Evolutionary conservation across 192 early-diverging fungal species (phyloP).

Genomic region (Funneliformis mosseae): DNA sequence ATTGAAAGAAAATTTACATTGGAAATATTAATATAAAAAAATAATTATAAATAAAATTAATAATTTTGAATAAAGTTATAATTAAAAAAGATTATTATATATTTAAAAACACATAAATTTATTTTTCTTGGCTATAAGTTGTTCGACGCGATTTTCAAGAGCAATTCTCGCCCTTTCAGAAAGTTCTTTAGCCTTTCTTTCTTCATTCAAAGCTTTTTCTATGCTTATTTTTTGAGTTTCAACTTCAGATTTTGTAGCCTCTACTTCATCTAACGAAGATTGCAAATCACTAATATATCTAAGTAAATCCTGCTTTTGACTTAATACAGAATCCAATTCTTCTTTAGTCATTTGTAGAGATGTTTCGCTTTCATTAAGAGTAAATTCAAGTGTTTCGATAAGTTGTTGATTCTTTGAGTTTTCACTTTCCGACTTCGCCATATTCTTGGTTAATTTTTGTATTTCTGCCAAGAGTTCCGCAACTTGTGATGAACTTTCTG

Average conservation of each 20-base stretch:
- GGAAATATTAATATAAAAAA: no score
- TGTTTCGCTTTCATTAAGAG: constrained; percentile 48
- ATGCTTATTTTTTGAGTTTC: constrained; percentile 43
- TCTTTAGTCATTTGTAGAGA: constrained; percentile 40
- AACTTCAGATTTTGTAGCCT: constrained; percentile 20
- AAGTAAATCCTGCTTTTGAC: constrained; percentile 40
- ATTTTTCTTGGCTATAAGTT: constrained; percentile 54
- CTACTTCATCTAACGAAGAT: constrained; percentile 40
- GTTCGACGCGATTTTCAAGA: constrained; percentile 56
- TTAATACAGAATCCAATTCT: constrained; percentile 39
- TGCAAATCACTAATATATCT: constrained; percentile 44
- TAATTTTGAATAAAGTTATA: no score
- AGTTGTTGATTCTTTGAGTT: constrained; percentile 39
- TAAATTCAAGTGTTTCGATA: constrained; percentile 43
- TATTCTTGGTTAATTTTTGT: constrained; percentile 38
- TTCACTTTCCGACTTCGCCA: constrained; percentile 39
- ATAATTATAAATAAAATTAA: no score
- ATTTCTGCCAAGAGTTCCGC: constrained; percentile 24
- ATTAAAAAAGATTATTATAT: background rate
- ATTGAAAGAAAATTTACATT: background rate
- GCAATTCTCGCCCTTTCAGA: constrained; percentile 51
- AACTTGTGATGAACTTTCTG: background rate
- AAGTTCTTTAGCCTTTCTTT: constrained; percentile 50
- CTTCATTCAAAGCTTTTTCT: constrained; percentile 45
- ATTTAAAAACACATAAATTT: constrained; percentile 63